Base-by-base conservation (phyloP, 805 yeast species). In the Helenozyma rhizophorensis region DNA sequence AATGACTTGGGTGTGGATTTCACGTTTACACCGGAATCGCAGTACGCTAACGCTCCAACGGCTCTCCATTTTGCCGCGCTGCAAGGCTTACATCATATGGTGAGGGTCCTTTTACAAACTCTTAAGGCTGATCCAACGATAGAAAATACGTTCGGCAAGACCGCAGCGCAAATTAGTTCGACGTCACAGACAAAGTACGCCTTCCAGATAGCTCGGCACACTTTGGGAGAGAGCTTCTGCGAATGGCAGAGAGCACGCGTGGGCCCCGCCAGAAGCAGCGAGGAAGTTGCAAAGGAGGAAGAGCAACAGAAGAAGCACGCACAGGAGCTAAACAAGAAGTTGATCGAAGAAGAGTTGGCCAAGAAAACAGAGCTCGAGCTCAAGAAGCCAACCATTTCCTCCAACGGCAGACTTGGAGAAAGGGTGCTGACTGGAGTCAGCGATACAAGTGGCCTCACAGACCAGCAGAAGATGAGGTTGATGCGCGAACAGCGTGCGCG, bases 401-500 rank as follows among this genome's bases (percentile, higher is more conserved):
- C 57, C 1, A 39, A 61, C 15, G 78, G 76, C 1, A 62, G 42
- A 6, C 15, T 58, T 2, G 60, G 54, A 2, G 9, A 33, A 60
- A 8, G 7, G 19, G 7, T 17, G 19, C 7, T 8, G 19, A 5
- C 8, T 8, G 7, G 19, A 8, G 42, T 51, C 6, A 60, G 64
- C 14, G 77, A 76, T 28, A 47, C 80, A 33, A 70, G 73, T 27
- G 80, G 88, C 0, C 64, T 90, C 34, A 71, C 78, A 6, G 87
- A 80, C 1, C 86, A 78, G 16, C 96, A 89, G 43, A 72, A 77
- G 48, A 69, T 72, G 71, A 73, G 80, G 48, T 61, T 93, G 14
- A 88, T 89, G 83, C 75, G 98, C 39, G 98, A 93, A 50, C 89
- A 89, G 51, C 70, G 97, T 34, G 97, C 97, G 1, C 72, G 97